These are phyloP conservation scores for Ustilago crameri DNA, from an alignment of 1,284 basidiomycete species.

Conservation along the genomic window DNA sequence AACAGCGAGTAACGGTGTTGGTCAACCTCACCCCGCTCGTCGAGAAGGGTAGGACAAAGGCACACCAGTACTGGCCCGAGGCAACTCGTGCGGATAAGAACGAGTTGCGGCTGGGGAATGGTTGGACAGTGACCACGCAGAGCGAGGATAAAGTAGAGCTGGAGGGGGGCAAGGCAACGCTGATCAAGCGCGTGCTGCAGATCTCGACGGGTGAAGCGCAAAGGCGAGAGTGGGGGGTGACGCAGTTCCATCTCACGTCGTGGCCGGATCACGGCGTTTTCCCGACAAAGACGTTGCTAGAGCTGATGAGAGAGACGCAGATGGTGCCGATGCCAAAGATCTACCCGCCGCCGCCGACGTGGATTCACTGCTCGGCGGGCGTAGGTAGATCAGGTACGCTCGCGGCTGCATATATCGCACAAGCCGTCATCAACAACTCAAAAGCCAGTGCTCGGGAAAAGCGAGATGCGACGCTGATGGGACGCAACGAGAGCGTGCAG, in stretches of 20 bases:
- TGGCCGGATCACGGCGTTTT: conserved; percentile 89
- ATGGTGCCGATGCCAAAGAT: conserved; percentile 61
- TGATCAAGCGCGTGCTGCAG: conserved; percentile 20
- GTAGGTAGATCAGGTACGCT: conserved; percentile 71
- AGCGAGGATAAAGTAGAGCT: conserved; percentile 8
- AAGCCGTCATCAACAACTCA: conserved; percentile 15
- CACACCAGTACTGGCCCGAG: conserved; percentile 63
- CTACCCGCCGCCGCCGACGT: conserved; percentile 74
- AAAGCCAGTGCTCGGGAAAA: neutral
- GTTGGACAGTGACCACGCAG: conserved; percentile 10
- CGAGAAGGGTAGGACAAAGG: conserved; percentile 55
- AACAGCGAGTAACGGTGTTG: conserved; percentile 39
- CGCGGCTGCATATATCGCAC: conserved; percentile 70
- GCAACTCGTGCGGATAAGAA: neutral
- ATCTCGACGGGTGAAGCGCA: conserved; percentile 2
- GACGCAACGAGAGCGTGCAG: neutral
- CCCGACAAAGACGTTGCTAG: conserved; percentile 51
- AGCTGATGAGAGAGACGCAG: conserved; percentile 38
- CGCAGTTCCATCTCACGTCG: conserved; percentile 77
- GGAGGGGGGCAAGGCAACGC: conserved; percentile 22
- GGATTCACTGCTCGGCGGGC: conserved; percentile 78
- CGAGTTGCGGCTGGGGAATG: conserved; percentile 20
- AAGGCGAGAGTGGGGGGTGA: conserved; percentile 68
- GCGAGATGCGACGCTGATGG: neutral
- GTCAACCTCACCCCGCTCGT: conserved; percentile 64